Percentiles rank a stretch among this genome's conserved stretches.
Evolutionary conservation across 2,329 filamentous ascomycete genomes (phyloP).

Genomic region (Talaromyces marneffei): DNA sequence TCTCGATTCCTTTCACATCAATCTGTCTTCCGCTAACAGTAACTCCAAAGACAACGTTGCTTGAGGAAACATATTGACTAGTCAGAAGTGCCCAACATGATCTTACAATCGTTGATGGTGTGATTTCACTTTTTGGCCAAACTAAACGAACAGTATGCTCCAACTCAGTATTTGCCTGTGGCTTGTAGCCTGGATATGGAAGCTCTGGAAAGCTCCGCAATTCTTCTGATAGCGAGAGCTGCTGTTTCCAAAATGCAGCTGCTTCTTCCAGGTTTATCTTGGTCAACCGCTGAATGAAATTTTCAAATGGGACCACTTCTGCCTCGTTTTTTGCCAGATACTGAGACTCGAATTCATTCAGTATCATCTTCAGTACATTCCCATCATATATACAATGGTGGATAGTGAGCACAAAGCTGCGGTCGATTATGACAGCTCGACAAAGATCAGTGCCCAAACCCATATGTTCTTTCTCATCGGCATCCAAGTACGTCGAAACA

Average conservation of each 20-base stretch:
- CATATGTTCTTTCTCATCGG: neutral
- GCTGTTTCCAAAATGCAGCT: neutral
- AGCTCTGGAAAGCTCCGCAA: neutral
- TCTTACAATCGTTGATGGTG: slow-evolving; percentile 14
- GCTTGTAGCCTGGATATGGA: neutral
- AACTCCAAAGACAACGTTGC: slow-evolving; percentile 5
- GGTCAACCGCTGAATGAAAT: neutral
- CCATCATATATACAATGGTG: slow-evolving; percentile 13
- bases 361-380: slow-evolving; percentile 10
- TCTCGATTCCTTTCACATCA: neutral
- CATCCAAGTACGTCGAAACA: neutral
- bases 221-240: neutral
- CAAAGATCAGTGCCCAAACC: neutral
- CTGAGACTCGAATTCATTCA: slow-evolving; percentile 7
- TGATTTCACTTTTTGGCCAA: slow-evolving; percentile 11
- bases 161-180: neutral
- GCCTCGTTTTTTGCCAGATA: neutral
- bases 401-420: slow-evolving; percentile 6
- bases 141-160: neutral
- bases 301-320: neutral
- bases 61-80: neutral
- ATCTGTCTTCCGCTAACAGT: slow-evolving; percentile 2
- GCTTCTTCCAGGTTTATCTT: neutral
- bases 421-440: neutral
- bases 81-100: slow-evolving; percentile 9